A percentile compares a stretch with the other conserved stretches of the same genome.
Evolutionary conservation across 2,329 filamentous ascomycete species (phyloP).

Genomic region (Trichoderma sp.): DNA sequence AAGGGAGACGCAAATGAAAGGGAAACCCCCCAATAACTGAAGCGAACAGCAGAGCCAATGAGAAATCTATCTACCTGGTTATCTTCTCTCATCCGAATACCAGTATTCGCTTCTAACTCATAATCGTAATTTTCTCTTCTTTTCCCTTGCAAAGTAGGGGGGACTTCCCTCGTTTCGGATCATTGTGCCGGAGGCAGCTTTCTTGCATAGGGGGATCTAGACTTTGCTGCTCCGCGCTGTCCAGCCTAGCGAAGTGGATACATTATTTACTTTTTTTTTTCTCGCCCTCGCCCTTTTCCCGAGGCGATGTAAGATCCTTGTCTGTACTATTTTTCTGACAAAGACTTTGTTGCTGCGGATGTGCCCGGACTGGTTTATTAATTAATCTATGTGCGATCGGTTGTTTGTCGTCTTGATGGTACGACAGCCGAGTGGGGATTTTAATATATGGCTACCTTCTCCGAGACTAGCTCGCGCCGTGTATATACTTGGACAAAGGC

Average conservation of each 20-base stretch:
- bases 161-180: conserved; percentile 16
- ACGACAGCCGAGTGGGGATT: not conserved
- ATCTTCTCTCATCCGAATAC: not conserved
- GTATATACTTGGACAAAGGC: not conserved
- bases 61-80: not conserved
- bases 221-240: conserved; percentile 1
- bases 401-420: not conserved
- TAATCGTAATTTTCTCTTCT: not conserved
- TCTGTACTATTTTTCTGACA: not conserved
- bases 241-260: not conserved
- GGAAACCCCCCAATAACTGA: not conserved
- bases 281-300: not conserved
- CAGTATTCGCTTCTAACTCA: too few species aligned
- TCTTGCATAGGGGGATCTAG: conserved; percentile 25
- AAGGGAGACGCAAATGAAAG: not conserved
- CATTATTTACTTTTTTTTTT: not conserved
- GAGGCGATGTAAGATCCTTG: not conserved
- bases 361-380: not conserved
- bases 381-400: not conserved
- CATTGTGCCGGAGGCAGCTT: conserved; percentile 3
- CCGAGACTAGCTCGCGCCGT: not conserved
- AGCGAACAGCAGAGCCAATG: not conserved
- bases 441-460: not conserved
- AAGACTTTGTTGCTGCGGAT: not conserved
- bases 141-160: not conserved